A percentile compares a stretch with the other conserved stretches of the same genome.
Conservation (phyloP, 441 rosid species). For the Rhodomyrtus psidioides region DNA sequence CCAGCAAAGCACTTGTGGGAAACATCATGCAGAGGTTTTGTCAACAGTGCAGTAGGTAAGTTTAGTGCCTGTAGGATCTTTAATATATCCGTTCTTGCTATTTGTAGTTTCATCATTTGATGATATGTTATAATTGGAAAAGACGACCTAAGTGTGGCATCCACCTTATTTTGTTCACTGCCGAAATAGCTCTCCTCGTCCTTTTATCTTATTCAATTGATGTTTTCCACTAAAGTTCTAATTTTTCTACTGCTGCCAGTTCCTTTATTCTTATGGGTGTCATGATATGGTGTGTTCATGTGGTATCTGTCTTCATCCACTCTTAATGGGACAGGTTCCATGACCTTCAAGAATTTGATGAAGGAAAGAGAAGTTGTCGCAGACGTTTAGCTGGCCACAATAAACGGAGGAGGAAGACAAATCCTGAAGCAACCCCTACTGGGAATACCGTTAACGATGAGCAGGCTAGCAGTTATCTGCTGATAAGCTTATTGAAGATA, state of each 20-base stretch:
- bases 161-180: not conserved
- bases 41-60: constrained; percentile 98
- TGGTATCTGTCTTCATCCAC: not conserved
- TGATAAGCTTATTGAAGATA: constrained; percentile 74
- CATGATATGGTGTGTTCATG: not conserved
- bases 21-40: constrained; percentile 93
- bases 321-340: constrained; percentile 55
- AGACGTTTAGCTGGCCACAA: constrained; percentile 99
- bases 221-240: not conserved
- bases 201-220: not conserved
- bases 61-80: not conserved
- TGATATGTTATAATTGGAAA: not conserved
- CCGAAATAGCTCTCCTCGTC: not conserved
- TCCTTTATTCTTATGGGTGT: not conserved
- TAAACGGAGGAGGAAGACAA: constrained; percentile 87
- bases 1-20: constrained; percentile 82
- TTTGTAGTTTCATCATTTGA: not conserved
- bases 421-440: constrained; percentile 48
- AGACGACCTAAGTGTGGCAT: not conserved
- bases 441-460: constrained; percentile 53
- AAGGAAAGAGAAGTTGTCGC: constrained; percentile 97
- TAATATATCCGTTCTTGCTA: not conserved
- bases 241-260: not conserved
- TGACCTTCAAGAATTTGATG: constrained; percentile 95
- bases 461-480: constrained; percentile 63